Percentiles rank a stretch among this genome's conserved stretches.
phyloP scores from a whole-genome alignment of 2,329 filamentous ascomycete species.

The Neodidymelliopsis sp. region DNA sequence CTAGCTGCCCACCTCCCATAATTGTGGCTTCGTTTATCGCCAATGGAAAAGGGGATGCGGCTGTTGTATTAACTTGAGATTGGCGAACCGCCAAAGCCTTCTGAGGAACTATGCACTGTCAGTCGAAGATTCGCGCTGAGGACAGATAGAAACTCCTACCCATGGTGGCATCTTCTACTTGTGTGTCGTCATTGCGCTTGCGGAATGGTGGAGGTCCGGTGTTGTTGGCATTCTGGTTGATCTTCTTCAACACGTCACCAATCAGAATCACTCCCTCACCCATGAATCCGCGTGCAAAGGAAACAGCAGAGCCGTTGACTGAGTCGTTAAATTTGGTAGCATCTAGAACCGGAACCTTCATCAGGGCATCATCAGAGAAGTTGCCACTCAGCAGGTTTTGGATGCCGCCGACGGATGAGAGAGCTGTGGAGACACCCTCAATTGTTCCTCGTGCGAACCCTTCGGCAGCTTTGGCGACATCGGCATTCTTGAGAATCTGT shows the following conservation, averaged over 20 bases:
- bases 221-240: slow-evolving; percentile 19
- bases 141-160: slow-evolving; percentile 15
- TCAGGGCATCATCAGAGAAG: slow-evolving; percentile 26
- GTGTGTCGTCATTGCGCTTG: slow-evolving; percentile 11
- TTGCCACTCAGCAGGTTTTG: slow-evolving; percentile 37
- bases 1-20: slow-evolving; percentile 26
- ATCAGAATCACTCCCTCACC: slow-evolving; percentile 37
- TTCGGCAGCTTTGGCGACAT: slow-evolving; percentile 34
- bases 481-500: slow-evolving; percentile 14
- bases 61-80: not conserved
- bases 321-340: slow-evolving; percentile 36
- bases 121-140: not conserved
- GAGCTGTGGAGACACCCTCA: slow-evolving; percentile 34
- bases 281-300: slow-evolving; percentile 35
- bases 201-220: not conserved
- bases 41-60: slow-evolving; percentile 6
- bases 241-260: slow-evolving; percentile 26
- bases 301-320: slow-evolving; percentile 33
- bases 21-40: slow-evolving; percentile 32
- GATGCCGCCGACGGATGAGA: slow-evolving; percentile 37
- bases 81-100: slow-evolving; percentile 22
- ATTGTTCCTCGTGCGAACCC: slow-evolving; percentile 37
- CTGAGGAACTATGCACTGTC: slow-evolving; percentile 20
- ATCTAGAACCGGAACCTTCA: slow-evolving; percentile 29
- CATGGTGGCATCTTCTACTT: slow-evolving; percentile 18